Evolutionary conservation across 2,329 filamentous ascomycete species (phyloP).

Genomic region (Pseudogymnoascus verrucosus): DNA sequence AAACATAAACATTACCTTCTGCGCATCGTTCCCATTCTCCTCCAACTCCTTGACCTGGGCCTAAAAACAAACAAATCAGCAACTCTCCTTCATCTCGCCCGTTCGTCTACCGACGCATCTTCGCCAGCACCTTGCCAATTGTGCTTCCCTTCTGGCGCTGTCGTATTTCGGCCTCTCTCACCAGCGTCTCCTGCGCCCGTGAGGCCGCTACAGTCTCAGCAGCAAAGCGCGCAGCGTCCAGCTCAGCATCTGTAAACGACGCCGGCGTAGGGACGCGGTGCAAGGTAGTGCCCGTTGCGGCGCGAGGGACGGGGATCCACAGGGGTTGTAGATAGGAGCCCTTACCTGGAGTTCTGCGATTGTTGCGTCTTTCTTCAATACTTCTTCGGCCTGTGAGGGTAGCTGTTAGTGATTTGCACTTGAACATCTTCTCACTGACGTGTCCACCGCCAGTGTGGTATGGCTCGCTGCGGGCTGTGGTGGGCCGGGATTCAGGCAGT

Average conservation of each 20-base stretch:
- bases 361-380: background rate
- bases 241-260: background rate
- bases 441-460: background rate
- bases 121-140: background rate
- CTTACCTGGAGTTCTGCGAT: constrained; percentile 7
- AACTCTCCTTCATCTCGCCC: background rate
- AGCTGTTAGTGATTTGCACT: constrained; percentile 5
- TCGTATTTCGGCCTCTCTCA: background rate
- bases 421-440: background rate
- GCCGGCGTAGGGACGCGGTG: background rate
- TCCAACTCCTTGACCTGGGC: constrained; percentile 5
- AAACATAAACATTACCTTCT: constrained; percentile 3
- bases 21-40: constrained; percentile 7
- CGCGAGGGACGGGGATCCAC: background rate
- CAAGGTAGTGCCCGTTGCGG: background rate
- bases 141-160: background rate
- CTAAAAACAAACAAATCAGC: background rate
- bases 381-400: background rate
- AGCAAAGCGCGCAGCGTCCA: background rate
- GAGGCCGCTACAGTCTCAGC: background rate
- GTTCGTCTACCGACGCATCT: background rate
- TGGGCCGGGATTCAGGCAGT: background rate
- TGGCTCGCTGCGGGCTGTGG: background rate
- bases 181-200: background rate
- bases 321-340: background rate